Percentiles rank a stretch among this genome's conserved stretches.
Conservation (phyloP, 2,329 filamentous ascomycete genomes). For the Talaromyces albobiverticillius region DNA sequence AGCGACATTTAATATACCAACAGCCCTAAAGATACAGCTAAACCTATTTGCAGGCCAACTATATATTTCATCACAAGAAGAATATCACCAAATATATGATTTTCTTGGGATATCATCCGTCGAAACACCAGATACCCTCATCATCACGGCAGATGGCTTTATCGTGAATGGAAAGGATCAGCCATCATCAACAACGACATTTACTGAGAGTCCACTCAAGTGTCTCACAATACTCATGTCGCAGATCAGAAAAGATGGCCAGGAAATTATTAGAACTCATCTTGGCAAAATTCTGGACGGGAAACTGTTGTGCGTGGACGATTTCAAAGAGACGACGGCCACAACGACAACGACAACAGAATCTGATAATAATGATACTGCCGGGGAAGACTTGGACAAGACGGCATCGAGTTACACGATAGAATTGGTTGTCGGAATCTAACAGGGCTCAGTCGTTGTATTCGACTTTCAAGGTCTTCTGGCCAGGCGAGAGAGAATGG, state of each 20-base stretch:
- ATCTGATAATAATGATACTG: too few relatives aligned
- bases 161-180: slow-evolving; percentile 13
- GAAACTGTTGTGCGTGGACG: slow-evolving; percentile 22
- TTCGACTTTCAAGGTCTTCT: too few relatives aligned
- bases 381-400: too few relatives aligned
- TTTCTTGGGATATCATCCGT: slow-evolving; percentile 38
- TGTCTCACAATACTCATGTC: slow-evolving; percentile 40
- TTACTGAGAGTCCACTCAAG: slow-evolving; percentile 39
- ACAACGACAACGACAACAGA: too few relatives aligned
- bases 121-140: slow-evolving; percentile 20
- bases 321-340: too few relatives aligned
- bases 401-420: too few relatives aligned
- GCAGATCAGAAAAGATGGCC: slow-evolving; percentile 33
- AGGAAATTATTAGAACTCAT: slow-evolving; percentile 44
- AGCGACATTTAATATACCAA: slow-evolving; percentile 20
- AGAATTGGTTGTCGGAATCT: too few relatives aligned
- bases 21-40: slow-evolving; percentile 39
- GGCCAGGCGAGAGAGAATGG: too few relatives aligned
- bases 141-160: slow-evolving; percentile 27
- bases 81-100: slow-evolving; percentile 45
- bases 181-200: slow-evolving; percentile 23
- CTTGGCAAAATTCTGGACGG: slow-evolving; percentile 44
- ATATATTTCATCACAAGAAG: slow-evolving; percentile 54
- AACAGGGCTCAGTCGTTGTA: too few relatives aligned
- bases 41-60: slow-evolving; percentile 68